Evolutionary conservation across 2,329 filamentous ascomycete genomes (phyloP).

Genomic region (Chalaropsis thielavioides): DNA sequence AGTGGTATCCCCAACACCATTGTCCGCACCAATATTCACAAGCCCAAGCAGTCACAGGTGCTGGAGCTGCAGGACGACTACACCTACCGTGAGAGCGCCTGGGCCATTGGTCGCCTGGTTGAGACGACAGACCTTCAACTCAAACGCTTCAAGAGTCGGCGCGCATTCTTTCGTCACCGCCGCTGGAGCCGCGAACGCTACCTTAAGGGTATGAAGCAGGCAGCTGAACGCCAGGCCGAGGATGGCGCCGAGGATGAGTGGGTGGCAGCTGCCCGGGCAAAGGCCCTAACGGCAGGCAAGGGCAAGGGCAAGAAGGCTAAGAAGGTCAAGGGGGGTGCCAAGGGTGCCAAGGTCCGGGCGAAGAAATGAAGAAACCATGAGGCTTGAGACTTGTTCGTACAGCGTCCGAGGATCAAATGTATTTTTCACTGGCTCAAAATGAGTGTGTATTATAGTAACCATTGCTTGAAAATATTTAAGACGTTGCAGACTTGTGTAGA

Average conservation of each 20-base stretch:
- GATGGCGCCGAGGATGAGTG: constrained; percentile 21
- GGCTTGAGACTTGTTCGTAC: background rate
- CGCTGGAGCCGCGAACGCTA: constrained; percentile 31
- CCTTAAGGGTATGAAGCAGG: constrained; percentile 30
- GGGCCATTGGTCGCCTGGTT: constrained; percentile 41
- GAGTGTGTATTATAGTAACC: constrained; percentile 4
- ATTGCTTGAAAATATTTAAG: background rate
- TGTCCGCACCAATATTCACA: constrained; percentile 29
- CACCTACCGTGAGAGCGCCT: constrained; percentile 46
- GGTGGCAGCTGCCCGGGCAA: constrained; percentile 21
- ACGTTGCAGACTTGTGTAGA: constrained; percentile 1
- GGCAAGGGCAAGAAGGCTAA: constrained; percentile 24
- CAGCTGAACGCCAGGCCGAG: constrained; percentile 23
- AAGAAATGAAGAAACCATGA: constrained; percentile 9
- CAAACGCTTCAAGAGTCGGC: constrained; percentile 37
- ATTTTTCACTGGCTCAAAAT: background rate
- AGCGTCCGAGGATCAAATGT: background rate
- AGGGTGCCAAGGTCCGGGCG: constrained; percentile 25
- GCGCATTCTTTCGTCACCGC: constrained; percentile 33
- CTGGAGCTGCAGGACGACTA: constrained; percentile 39
- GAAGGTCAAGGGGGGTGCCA: constrained; percentile 27
- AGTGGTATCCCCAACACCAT: constrained; percentile 35
- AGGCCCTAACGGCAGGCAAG: constrained; percentile 24
- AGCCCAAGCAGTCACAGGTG: constrained; percentile 31
- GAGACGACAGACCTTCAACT: constrained; percentile 36